Base-by-base conservation (phyloP, 2,329 filamentous ascomycete species). In the Penicillium italicum region DNA sequence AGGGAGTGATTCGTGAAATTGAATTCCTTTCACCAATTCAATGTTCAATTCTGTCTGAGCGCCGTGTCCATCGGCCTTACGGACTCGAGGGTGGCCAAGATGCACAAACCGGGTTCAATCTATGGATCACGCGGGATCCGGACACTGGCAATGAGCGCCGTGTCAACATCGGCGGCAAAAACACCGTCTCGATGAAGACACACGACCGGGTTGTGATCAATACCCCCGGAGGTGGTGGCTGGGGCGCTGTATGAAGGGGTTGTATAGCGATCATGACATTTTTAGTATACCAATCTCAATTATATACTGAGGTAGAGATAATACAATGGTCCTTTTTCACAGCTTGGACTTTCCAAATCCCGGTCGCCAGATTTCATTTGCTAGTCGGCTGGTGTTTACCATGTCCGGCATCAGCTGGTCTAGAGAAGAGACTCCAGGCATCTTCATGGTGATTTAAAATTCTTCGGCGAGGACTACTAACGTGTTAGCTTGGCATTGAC, bases 81-180 rank as follows among this genome's bases (percentile, higher is more conserved):
- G 92, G 93, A 0, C 80, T 97, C 56, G 86, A 85, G 22, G 93
- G 93, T 0, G 93, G 93, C 4, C 87, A 86, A 54, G 88, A 93
- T 58, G 93, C 85, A 0, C 76, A 84, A 63, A 87, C 88, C 48
- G 93, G 93, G 0, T 76, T 92, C 58, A 97, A 97, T 64, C 77
- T 95, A 43, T 97, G 93, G 93, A 86, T 95, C 31, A 80, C 90
- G 8, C 87, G 83, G 58, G 86, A 93, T 50, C 77, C 80, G 62
- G 85, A 84, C 71, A 76, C 64, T 40, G 76, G 74, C 1, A 75
- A 78, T 58, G 78, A 79, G 56, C 74, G 81, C 41, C 75, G 76
- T 46, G 80, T 86, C 58, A 85, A 83, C 57, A 72, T 87, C 20
- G 84, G 84, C 0, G 83, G 80, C 8, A 86, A 86, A 74, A 85